A percentile compares a stretch with the other conserved stretches of the same genome.
phyloP scores from a whole-genome alignment of 2,329 filamentous ascomycete species.

The Hymenoscyphus repandus region DNA sequence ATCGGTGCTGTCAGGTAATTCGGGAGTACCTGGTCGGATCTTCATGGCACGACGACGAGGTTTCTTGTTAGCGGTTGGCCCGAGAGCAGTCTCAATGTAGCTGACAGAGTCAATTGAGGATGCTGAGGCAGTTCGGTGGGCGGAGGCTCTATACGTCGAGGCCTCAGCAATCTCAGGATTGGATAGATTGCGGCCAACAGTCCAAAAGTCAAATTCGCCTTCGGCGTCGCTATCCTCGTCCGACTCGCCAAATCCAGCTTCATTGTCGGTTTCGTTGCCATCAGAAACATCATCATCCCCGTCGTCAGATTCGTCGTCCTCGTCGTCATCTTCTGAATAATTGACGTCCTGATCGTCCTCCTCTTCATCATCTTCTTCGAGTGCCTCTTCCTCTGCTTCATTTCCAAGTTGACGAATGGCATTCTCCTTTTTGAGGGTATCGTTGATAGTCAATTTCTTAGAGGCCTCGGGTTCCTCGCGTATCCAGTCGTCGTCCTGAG shows the following conservation, averaged over 20 bases:
- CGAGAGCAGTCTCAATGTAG: conserved; percentile 19
- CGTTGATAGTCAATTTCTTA: conserved; percentile 76
- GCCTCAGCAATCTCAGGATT: conserved; percentile 19
- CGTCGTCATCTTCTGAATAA: conserved; percentile 51
- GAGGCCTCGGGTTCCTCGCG: conserved; percentile 51
- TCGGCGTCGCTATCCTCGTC: conserved; percentile 61
- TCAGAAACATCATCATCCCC: conserved; percentile 58
- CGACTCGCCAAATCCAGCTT: conserved; percentile 65
- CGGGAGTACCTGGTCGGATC: conserved; percentile 65
- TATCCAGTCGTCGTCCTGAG: conserved; percentile 89
- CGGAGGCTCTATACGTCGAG: conserved; percentile 25
- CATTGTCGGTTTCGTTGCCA: conserved; percentile 61
- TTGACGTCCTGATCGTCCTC: conserved; percentile 67
- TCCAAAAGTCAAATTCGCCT: conserved; percentile 63
- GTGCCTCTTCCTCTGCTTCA: conserved; percentile 86
- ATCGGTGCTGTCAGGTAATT: conserved; percentile 93
- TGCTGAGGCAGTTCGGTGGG: conserved; percentile 45
- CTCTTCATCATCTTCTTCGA: conserved; percentile 53
- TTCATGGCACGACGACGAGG: conserved; percentile 38
- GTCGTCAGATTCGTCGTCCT: conserved; percentile 50
- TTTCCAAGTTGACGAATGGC: conserved; percentile 78
- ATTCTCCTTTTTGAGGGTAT: conserved; percentile 86
- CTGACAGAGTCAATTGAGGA: conserved; percentile 52
- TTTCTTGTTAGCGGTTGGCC: conserved; percentile 11
- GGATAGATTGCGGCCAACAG: conserved; percentile 36